Percentiles rank a stretch among this genome's conserved stretches.
phyloP scores from a whole-genome alignment of 352 stramenopile genomes.

The Detonula confervacea region DNA sequence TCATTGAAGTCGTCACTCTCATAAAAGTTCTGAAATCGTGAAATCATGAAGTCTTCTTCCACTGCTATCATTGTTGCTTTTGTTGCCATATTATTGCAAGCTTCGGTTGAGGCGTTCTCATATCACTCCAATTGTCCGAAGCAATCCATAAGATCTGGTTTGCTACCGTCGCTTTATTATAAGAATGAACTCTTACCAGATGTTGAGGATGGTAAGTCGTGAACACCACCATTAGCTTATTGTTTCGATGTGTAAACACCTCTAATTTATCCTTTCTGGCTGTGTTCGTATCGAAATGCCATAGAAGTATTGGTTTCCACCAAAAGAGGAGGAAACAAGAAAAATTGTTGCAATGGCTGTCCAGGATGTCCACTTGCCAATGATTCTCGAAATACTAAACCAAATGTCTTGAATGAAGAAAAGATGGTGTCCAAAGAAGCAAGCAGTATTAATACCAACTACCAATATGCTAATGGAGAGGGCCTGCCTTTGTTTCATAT shows the following conservation, averaged over 20 bases:
- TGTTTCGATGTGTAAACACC: too few relatives aligned
- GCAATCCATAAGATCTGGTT: not conserved
- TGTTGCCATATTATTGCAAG: not conserved
- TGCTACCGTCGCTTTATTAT: not conserved
- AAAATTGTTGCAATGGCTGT: slow-evolving; percentile 1
- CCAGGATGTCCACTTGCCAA: not conserved
- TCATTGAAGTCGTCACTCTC: too few relatives aligned
- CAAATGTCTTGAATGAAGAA: not conserved
- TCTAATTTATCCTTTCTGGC: not conserved
- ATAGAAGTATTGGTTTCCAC: slow-evolving; percentile 8
- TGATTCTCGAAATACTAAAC: slow-evolving; percentile 3
- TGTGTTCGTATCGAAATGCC: not conserved
- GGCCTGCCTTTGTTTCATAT: not conserved
- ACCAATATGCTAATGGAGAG: not conserved
- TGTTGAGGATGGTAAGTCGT: slow-evolving; percentile 1
- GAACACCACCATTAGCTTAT: not conserved
- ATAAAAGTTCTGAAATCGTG: slow-evolving; percentile 5
- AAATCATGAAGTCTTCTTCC: not conserved
- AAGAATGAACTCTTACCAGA: slow-evolving; percentile 7
- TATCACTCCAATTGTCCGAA: not conserved
- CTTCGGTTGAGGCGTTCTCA: not conserved
- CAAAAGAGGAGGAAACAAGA: not conserved
- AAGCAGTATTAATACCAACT: not conserved
- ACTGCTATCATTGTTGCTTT: not conserved
- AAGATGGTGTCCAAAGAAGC: not conserved